Evolutionary conservation across 2,329 filamentous ascomycete genomes (phyloP), one percentile per base, ranked within the genome.

Genomic region (Penicillium vulpinum): DNA sequence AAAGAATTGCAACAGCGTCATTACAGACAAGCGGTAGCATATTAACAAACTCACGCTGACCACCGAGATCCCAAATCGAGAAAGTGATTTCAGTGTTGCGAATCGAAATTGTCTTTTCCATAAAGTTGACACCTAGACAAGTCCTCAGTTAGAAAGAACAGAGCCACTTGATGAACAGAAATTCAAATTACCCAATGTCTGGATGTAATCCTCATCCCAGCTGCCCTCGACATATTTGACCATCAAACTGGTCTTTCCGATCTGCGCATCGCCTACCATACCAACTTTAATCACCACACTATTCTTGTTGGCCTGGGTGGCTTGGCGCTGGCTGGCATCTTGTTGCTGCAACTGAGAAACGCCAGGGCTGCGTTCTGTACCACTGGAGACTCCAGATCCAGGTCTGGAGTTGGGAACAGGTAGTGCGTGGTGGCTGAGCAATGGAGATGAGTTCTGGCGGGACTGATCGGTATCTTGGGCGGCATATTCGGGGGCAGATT

Each of bases 101-200:
- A 76, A 99, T 99, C 61, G 91, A 96, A 73, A 99, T 99, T 35
- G 94, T 99, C 83, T 99, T 99, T 77, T 99, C 94, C 94, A 99
- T 99, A 78, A 99, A 99, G 77, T 99, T 99, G 77, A 99, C 94
- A 65, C 94, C 86, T 88, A 66, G n/a, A 70, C 28, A 70, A 65
- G 6, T 35, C 26, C 24, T 56, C 38, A 51, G 51, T 49, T 24
- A 63, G 44, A 51, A 39, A 5, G 6, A 43, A n/a, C 2, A 29
- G 13, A n/a, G 2, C 18, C 5, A 28, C 11, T 35, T 11, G 9
- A 18, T 6, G 13, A 41, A 28, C 18, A 29, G 9, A 16, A 50
- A 11, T 29, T 31, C 28, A 54, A 51, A 80, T 61, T 76, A 88
- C 86, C 94, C 43, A 99, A 80, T 22, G 94, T 99, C 78, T 99